Percentiles rank a stretch among this genome's conserved stretches.
Evolutionary conservation across 441 rosid genomes (phyloP).

Genomic region (Cnidoscolus chayamansa): DNA sequence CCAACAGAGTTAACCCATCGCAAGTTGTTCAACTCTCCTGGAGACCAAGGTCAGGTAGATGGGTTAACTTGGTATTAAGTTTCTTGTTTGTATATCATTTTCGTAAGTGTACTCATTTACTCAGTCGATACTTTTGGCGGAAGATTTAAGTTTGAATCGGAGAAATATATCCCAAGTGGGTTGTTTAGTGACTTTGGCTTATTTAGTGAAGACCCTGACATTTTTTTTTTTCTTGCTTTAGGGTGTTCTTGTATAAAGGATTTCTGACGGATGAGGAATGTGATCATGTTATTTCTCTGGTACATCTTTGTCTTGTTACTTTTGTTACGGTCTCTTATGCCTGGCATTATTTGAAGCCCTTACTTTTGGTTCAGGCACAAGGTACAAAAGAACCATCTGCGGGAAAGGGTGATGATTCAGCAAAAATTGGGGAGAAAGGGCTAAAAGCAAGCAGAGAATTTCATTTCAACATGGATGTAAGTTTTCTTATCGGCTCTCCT

Average conservation of each 20-base stretch:
- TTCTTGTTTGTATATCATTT: slow-evolving; percentile 11
- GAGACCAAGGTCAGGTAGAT: slow-evolving; percentile 98
- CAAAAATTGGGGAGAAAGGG: slow-evolving; percentile 26
- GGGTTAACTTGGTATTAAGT: slow-evolving; percentile 15
- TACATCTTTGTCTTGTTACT: slow-evolving; percentile 19
- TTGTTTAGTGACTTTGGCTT: slow-evolving; percentile 13
- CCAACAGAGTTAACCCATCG: slow-evolving; percentile 55
- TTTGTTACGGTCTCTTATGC: neutral
- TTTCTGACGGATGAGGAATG: slow-evolving; percentile 76
- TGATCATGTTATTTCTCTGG: slow-evolving; percentile 67
- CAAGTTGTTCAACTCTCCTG: slow-evolving; percentile 72
- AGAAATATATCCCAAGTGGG: neutral
- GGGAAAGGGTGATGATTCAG: slow-evolving; percentile 28
- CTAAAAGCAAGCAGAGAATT: slow-evolving; percentile 37
- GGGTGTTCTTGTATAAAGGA: slow-evolving; percentile 71
- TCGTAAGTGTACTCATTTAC: neutral
- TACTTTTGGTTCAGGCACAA: slow-evolving; percentile 37
- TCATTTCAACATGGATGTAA: slow-evolving; percentile 40
- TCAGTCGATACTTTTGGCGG: neutral
- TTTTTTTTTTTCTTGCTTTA: slow-evolving; percentile 31
- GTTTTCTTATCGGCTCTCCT: slow-evolving; percentile 18
- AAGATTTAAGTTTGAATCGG: neutral
- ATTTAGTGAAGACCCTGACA: slow-evolving; percentile 25
- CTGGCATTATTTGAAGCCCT: slow-evolving; percentile 10
- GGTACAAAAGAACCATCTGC: slow-evolving; percentile 24